Evolutionary conservation across 768 basidiomycete genomes (phyloP).

Genomic region (Mycena venus): DNA sequence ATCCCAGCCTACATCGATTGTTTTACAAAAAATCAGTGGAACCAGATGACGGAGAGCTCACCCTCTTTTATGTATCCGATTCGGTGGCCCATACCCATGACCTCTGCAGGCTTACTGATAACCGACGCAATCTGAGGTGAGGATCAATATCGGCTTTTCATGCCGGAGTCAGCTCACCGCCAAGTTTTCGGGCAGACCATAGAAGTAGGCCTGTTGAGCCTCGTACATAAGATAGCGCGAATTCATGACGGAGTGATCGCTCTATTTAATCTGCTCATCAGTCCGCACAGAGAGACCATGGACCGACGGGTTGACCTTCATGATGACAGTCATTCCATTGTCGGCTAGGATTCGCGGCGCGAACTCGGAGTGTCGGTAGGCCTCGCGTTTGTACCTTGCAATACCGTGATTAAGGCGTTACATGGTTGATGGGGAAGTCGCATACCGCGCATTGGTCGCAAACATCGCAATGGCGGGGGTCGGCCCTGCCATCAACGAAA

Average conservation of each 20-base stretch:
- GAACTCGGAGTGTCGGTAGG: conserved; percentile 85
- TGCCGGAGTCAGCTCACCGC: conserved; percentile 49
- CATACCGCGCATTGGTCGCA: conserved; percentile 59
- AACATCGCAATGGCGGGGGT: conserved; percentile 87
- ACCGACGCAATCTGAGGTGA: conserved; percentile 57
- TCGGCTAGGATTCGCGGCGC: conserved; percentile 82
- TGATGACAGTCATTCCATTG: conserved; percentile 74
- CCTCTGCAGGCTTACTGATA: conserved; percentile 77
- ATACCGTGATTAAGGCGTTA: background rate
- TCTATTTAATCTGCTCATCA: conserved; percentile 55
- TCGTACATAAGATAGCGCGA: conserved; percentile 86
- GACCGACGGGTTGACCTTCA: conserved; percentile 68
- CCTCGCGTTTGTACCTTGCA: conserved; percentile 81
- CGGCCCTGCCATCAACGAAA: conserved; percentile 57
- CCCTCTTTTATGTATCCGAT: conserved; percentile 84
- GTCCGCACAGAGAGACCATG: background rate
- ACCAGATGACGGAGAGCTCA: too few relatives aligned
- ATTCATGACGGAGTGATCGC: conserved; percentile 75
- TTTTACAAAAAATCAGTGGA: too few relatives aligned
- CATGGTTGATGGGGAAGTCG: background rate
- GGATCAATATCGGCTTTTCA: background rate
- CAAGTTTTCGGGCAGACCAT: conserved; percentile 77
- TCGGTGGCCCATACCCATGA: conserved; percentile 84
- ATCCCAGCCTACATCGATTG: conserved; percentile 81
- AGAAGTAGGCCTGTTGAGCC: conserved; percentile 87